phyloP scores from a whole-genome alignment of 108 stramenopile species.

The Craspedostauros australis region DNA sequence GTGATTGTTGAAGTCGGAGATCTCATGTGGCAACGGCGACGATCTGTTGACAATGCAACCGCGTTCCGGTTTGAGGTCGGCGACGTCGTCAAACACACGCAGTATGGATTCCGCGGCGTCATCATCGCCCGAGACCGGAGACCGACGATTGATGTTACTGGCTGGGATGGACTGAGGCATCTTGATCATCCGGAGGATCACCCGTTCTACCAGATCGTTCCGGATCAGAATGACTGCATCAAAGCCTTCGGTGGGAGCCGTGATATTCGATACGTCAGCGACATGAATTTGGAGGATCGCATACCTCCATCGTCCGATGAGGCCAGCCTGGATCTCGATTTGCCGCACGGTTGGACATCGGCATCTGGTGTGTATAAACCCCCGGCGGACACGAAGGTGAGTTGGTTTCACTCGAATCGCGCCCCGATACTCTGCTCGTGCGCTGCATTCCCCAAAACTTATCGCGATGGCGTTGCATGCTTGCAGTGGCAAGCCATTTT shows the following conservation, averaged over 20 bases:
- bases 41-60: conserved; percentile 24
- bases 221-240: conserved; percentile 62
- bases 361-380: conserved; percentile 33
- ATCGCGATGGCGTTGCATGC: no score
- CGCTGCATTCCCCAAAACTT: no score
- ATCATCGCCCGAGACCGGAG: conserved; percentile 64
- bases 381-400: no score
- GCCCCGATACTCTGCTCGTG: no score
- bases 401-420: no score
- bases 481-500: no score
- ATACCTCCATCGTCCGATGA: no score
- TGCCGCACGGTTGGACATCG: conserved; percentile 59
- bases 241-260: conserved; percentile 61
- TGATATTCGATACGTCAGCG: conserved; percentile 63
- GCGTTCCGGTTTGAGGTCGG: conserved; percentile 54
- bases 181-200: conserved; percentile 54
- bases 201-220: conserved; percentile 75
- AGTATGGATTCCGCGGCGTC: conserved; percentile 73
- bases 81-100: conserved; percentile 59
- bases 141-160: conserved; percentile 55
- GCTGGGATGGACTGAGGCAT: conserved; percentile 72
- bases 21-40: conserved; percentile 37
- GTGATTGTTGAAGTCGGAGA: conserved; percentile 48
- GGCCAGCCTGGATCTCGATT: conserved; percentile 41
- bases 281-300: conserved; percentile 69